phyloP scores from a whole-genome alignment of 2,329 filamentous ascomycete genomes.

The Ampelomyces quisqualis region DNA sequence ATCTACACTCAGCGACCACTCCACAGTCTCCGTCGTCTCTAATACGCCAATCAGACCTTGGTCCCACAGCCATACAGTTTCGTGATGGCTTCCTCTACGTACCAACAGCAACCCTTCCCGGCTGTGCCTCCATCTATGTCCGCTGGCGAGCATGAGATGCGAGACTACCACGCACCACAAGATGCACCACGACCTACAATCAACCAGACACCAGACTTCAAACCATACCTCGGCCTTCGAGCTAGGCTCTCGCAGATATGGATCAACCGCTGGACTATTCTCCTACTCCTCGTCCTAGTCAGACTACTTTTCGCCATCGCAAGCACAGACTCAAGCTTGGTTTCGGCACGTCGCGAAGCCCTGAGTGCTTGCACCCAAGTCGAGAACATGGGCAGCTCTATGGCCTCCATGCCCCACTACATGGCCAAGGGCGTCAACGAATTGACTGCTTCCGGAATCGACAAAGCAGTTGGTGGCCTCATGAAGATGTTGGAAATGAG shows the following conservation, averaged over 20 bases:
- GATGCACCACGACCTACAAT: slow-evolving; percentile 57
- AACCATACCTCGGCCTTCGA: slow-evolving; percentile 87
- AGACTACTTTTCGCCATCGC: slow-evolving; percentile 75
- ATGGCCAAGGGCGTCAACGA: slow-evolving; percentile 86
- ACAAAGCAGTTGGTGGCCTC: slow-evolving; percentile 76
- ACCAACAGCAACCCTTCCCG: slow-evolving; percentile 57
- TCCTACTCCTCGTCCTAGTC: slow-evolving; percentile 81
- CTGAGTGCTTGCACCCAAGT: slow-evolving; percentile 88
- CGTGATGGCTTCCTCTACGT: slow-evolving; percentile 52
- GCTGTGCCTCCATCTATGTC: slow-evolving; percentile 59
- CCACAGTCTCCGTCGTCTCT: slow-evolving; percentile 21
- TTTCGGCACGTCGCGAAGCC: slow-evolving; percentile 74
- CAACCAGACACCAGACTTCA: slow-evolving; percentile 69
- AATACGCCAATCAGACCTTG: slow-evolving; percentile 37
- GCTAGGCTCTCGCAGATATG: slow-evolving; percentile 92
- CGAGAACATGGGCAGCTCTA: slow-evolving; percentile 86
- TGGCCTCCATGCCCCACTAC: slow-evolving; percentile 98
- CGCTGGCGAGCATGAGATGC: slow-evolving; percentile 63
- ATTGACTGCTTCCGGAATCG: slow-evolving; percentile 75
- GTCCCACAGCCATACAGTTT: slow-evolving; percentile 30
- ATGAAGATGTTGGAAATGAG: slow-evolving; percentile 76
- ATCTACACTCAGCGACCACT: slow-evolving; percentile 1
- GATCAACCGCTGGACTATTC: slow-evolving; percentile 96
- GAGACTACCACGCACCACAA: slow-evolving; percentile 59
- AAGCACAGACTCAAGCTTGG: slow-evolving; percentile 71